phyloP scores from a whole-genome alignment of 148 eudicot species.

The Persicaria maculosa region DNA sequence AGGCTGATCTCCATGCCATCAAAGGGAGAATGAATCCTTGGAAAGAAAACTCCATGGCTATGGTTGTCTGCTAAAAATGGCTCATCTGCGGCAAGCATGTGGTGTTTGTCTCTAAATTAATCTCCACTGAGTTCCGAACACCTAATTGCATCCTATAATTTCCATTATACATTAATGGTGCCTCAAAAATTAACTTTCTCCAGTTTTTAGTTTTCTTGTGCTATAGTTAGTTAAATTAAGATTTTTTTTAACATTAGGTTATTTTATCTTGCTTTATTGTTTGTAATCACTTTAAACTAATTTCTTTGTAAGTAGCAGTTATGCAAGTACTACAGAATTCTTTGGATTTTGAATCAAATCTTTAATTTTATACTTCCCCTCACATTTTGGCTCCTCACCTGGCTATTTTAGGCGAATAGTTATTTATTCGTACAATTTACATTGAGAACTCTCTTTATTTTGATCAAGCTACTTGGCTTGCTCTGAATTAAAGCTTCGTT shows the following conservation, averaged over 20 bases:
- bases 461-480: neutral
- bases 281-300: too few species aligned
- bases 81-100: too few species aligned
- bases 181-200: neutral
- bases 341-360: neutral
- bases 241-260: too few species aligned
- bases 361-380: neutral
- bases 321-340: neutral
- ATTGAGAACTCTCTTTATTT: neutral
- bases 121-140: neutral
- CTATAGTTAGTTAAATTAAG: neutral
- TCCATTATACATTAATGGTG: neutral
- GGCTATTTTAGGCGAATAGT: neutral
- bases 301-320: neutral
- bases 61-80: too few species aligned
- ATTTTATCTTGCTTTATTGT: too few species aligned
- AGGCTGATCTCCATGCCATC: conserved; percentile 67
- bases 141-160: neutral
- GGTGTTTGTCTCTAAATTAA: too few species aligned
- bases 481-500: too few species aligned
- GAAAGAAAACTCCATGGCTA: conserved; percentile 26
- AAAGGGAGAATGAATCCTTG: conserved; percentile 51
- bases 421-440: neutral
- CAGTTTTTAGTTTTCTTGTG: neutral
- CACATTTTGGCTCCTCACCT: neutral